These are phyloP conservation scores for Fonsecaea monophora DNA, from an alignment of 2,329 filamentous ascomycete species.

Conservation along the genomic window DNA sequence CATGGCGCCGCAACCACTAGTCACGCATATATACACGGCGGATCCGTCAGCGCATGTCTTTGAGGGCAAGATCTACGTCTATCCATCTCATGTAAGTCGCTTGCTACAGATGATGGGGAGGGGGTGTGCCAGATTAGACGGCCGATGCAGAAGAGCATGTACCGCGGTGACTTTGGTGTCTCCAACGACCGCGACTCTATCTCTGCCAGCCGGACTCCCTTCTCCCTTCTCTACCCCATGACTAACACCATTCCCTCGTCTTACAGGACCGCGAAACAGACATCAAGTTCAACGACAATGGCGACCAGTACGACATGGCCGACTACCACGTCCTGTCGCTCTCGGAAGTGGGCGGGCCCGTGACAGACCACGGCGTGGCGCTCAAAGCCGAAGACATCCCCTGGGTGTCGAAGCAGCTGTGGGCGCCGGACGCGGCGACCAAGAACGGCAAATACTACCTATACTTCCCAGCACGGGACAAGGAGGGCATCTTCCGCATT, in stretches of 20 bases:
- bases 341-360: conserved; percentile 61
- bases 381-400: conserved; percentile 71
- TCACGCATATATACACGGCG: conserved; percentile 78
- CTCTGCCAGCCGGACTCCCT: too few species aligned
- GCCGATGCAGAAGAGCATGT: not conserved
- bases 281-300: conserved; percentile 80
- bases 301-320: conserved; percentile 83
- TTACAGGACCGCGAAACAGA: conserved; percentile 73
- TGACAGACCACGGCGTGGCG: conserved; percentile 75
- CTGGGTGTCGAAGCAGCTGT: conserved; percentile 80
- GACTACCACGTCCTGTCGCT: conserved; percentile 82
- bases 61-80: conserved; percentile 76
- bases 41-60: conserved; percentile 84
- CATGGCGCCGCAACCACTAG: conserved; percentile 60
- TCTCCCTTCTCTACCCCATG: not conserved
- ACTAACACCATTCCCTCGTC: not conserved
- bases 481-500: conserved; percentile 73
- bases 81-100: conserved; percentile 63
- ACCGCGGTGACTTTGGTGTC: too few species aligned
- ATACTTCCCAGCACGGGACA: conserved; percentile 77
- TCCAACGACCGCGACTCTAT: too few species aligned
- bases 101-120: not conserved
- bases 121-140: not conserved
- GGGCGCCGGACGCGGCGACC: conserved; percentile 76
- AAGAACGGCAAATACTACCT: conserved; percentile 71